A percentile compares a stretch with the other conserved stretches of the same genome.
Conservation (phyloP, 495 filamentous ascomycete genomes). For the Neurospora sp. region DNA sequence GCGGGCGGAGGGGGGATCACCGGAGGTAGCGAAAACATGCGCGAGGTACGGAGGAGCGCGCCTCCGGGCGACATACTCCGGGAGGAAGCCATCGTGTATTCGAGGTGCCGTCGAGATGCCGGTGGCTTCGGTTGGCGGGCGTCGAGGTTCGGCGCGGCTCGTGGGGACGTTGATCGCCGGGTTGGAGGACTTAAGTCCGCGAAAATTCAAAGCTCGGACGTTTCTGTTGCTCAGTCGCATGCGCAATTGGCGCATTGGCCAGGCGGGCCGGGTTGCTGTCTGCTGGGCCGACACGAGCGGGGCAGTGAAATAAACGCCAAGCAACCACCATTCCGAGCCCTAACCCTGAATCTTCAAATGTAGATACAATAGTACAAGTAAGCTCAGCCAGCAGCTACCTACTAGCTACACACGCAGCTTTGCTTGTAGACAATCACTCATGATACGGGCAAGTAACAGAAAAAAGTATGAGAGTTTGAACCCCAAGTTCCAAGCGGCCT, state of each 20-base stretch:
- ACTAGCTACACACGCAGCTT: background rate
- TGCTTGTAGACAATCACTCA: background rate
- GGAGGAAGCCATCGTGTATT: constrained; percentile 13
- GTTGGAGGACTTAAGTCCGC: background rate
- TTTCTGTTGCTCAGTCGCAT: background rate
- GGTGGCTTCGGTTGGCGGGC: background rate
- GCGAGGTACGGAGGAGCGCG: constrained; percentile 48
- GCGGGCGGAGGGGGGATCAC: constrained; percentile 34
- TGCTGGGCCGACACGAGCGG: background rate
- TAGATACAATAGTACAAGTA: background rate
- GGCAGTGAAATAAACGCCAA: background rate
- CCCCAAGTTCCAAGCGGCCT: background rate
- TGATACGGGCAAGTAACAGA: background rate
- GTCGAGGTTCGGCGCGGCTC: background rate
- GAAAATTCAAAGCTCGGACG: background rate
- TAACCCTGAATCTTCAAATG: background rate
- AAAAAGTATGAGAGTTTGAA: background rate
- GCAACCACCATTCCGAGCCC: background rate
- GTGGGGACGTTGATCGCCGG: background rate
- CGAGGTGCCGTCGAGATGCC: constrained; percentile 4
- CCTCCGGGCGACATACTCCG: constrained; percentile 47
- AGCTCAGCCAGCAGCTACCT: background rate
- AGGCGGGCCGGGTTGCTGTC: background rate
- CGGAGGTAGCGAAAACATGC: constrained; percentile 46
- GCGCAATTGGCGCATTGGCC: background rate